These are phyloP conservation scores for Pilobolus umbonatus DNA, from an alignment of 192 early-diverging fungal species.

Conservation along the genomic window DNA sequence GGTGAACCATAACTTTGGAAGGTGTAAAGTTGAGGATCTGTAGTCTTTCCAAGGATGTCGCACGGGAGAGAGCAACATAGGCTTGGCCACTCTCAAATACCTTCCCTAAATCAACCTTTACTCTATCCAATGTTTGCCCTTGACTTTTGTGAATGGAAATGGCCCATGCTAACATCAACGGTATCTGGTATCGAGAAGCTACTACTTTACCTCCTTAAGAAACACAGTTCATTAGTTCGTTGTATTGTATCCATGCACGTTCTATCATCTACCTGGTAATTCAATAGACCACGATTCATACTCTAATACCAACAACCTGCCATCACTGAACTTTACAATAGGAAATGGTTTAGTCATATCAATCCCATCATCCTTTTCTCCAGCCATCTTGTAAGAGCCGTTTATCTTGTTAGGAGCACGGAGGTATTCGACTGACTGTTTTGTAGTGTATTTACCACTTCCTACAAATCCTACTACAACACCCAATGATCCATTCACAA, in stretches of 20 bases:
- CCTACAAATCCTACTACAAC: conserved; percentile 47
- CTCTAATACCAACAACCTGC: conserved; percentile 44
- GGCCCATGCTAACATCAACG: conserved; percentile 81
- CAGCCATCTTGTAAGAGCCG: neutral
- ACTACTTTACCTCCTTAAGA: conserved; percentile 9
- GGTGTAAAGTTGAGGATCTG: conserved; percentile 68
- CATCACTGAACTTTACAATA: conserved; percentile 34
- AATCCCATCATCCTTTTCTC: conserved; percentile 1
- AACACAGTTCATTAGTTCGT: neutral
- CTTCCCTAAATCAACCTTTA: conserved; percentile 67
- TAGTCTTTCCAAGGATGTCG: conserved; percentile 61
- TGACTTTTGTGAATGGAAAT: conserved; percentile 87
- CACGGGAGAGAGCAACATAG: conserved; percentile 81
- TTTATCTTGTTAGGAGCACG: conserved; percentile 11
- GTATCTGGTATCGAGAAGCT: conserved; percentile 51
- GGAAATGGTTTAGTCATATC: conserved; percentile 32
- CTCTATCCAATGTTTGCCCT: conserved; percentile 77
- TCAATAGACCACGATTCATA: conserved; percentile 55
- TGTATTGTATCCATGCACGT: neutral
- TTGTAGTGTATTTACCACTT: conserved; percentile 15
- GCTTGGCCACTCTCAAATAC: conserved; percentile 84
- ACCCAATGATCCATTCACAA: conserved; percentile 84
- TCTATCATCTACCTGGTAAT: conserved; percentile 33
- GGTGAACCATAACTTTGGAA: conserved; percentile 66
- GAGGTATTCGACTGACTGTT: neutral